These are phyloP conservation scores for Isoetes taiwanensis DNA, from an alignment of 75 land plant genomes.

Conservation along the genomic window DNA sequence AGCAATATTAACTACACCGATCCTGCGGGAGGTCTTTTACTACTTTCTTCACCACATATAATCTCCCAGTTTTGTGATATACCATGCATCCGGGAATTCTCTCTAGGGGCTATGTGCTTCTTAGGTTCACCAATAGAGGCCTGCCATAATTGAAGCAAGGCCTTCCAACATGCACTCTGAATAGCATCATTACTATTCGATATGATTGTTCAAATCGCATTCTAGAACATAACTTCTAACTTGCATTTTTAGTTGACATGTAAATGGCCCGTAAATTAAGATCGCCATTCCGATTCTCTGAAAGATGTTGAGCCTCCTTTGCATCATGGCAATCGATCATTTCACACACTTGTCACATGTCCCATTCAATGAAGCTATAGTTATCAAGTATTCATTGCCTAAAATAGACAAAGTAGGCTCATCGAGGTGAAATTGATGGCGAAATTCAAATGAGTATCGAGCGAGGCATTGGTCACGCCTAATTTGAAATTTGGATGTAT, in stretches of 20 bases:
- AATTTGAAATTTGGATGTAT: conserved; percentile 50
- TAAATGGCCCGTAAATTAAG: too few species aligned
- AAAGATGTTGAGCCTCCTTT: too few species aligned
- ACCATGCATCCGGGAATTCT: too few species aligned
- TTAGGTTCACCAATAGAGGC: too few species aligned
- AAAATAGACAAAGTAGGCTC: conserved; percentile 61
- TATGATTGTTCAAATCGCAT: conserved; percentile 28
- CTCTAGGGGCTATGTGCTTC: too few species aligned
- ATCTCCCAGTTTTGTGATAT: too few species aligned
- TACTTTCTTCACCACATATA: conserved; percentile 13
- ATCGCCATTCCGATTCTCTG: too few species aligned
- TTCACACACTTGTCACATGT: too few species aligned
- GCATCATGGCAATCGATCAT: too few species aligned
- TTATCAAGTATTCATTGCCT: too few species aligned
- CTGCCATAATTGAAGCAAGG: conserved; percentile 42
- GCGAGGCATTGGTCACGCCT: conserved; percentile 71
- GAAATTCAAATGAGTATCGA: conserved; percentile 53
- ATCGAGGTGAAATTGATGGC: conserved; percentile 53
- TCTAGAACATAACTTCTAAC: too few species aligned
- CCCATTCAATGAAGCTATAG: too few species aligned
- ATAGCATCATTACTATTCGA: conserved; percentile 56
- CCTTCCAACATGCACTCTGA: conserved; percentile 56
- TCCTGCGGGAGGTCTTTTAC: conserved; percentile 38
- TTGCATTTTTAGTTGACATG: conserved; percentile 50
- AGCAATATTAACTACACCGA: conserved; percentile 40